Evolutionary conservation across 495 filamentous ascomycete species (phyloP), one percentile per base, ranked within the genome.

Genomic region (Friedmanniomyces simplex): DNA sequence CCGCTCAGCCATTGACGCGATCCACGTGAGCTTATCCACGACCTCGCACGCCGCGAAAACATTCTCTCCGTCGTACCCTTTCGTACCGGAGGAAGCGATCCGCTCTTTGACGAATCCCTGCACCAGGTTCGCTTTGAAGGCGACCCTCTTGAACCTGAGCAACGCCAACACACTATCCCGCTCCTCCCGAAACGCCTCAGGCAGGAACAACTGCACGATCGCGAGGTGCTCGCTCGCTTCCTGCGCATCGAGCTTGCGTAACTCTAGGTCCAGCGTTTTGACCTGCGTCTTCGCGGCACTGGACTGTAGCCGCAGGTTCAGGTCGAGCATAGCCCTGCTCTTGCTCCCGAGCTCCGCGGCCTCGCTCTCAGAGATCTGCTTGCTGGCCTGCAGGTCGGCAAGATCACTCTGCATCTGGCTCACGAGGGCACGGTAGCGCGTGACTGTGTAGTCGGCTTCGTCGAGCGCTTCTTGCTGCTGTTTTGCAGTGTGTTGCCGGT

Each of bases 251-350:
- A 98, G 81, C 58, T 85, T 85, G 30, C 83, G 78, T 22, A 97
- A 75, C 68, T 97, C 94, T 7, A 95, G 74, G 63, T 96, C 91
- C 55, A 97, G 91, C 0, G 89, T 89, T 68, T 93, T 96, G 63
- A 87, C 84, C 68, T 95, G 91, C 1, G 90, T 83, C 72, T 95
- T 96, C 13, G 87, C 78, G 22, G 88, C 89, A 12, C 90, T 91
- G 37, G 84, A 78, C 63, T 95, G 91, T 34, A 98, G 80, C 64
- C 93, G 91, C 80, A 91, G 79, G 70, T 96, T 97, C 42, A 98
- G 77, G 68, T 98, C 90, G 79, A 94, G 84, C 88, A 97, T 95
- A 21, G 89, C 88, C 51, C 89, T 80, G 34, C 91, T 95, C 30
- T 89, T 85, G 56, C 78, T 84, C 39, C 81, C 86, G 21, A 96